These are phyloP conservation scores for Boeremia lycopersici DNA, from an alignment of 2,329 filamentous ascomycete species.

Conservation along the genomic window DNA sequence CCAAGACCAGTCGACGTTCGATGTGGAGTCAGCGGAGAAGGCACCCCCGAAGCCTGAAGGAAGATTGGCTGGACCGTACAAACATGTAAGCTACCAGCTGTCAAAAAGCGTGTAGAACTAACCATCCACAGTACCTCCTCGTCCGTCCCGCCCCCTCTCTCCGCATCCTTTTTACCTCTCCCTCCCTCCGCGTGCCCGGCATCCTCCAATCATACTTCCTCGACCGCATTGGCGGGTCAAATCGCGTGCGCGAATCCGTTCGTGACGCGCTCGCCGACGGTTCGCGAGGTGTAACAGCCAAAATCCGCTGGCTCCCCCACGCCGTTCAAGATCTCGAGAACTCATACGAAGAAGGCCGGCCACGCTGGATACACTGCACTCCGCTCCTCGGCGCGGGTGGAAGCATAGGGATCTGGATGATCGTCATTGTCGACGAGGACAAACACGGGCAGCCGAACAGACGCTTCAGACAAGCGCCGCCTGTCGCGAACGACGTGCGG, in stretches of 20 bases:
- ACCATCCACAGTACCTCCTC: slow-evolving; percentile 51
- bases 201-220: slow-evolving; percentile 58
- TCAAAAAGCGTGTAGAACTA: neutral
- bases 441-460: slow-evolving; percentile 28
- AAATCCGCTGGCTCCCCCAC: slow-evolving; percentile 69
- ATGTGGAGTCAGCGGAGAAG: slow-evolving; percentile 26
- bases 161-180: slow-evolving; percentile 58
- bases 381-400: slow-evolving; percentile 71
- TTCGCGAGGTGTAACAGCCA: slow-evolving; percentile 71
- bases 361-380: slow-evolving; percentile 79
- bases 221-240: slow-evolving; percentile 56
- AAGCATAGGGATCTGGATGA: slow-evolving; percentile 77
- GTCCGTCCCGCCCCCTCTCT: slow-evolving; percentile 55
- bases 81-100: slow-evolving; percentile 55
- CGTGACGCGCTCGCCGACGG: slow-evolving; percentile 68
- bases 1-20: slow-evolving; percentile 52
- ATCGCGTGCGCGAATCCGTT: slow-evolving; percentile 60
- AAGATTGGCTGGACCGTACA: slow-evolving; percentile 58
- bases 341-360: slow-evolving; percentile 62
- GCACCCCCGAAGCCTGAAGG: slow-evolving; percentile 30
- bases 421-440: slow-evolving; percentile 70
- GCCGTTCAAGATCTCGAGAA: slow-evolving; percentile 45
- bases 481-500: slow-evolving; percentile 36
- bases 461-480: slow-evolving; percentile 40
- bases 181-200: slow-evolving; percentile 56